phyloP scores from a whole-genome alignment of 441 rosid genomes.

The Pelargonium myrrhifolium region DNA sequence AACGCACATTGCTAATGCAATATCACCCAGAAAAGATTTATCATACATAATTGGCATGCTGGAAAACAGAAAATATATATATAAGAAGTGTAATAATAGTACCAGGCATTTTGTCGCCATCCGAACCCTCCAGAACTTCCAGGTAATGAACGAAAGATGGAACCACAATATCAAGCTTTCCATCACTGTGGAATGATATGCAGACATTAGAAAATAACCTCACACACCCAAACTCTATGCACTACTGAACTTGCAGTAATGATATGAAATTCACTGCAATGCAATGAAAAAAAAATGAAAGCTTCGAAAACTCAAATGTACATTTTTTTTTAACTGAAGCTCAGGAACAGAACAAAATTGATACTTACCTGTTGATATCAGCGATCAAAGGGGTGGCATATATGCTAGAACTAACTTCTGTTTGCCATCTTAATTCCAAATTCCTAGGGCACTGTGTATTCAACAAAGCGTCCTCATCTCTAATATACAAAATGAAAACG shows the following conservation, averaged over 20 bases:
- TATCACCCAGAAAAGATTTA: too few relatives aligned
- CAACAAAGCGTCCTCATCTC: slow-evolving; percentile 88
- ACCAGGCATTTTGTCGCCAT: slow-evolving; percentile 99
- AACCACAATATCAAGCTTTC: slow-evolving; percentile 94
- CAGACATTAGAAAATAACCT: neutral
- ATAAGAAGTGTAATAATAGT: neutral
- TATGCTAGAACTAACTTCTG: slow-evolving; percentile 96
- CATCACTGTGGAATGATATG: slow-evolving; percentile 51
- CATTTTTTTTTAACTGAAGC: neutral
- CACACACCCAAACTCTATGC: neutral
- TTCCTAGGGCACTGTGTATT: slow-evolving; percentile 86
- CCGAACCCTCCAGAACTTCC: slow-evolving; percentile 97
- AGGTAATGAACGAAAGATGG: slow-evolving; percentile 97
- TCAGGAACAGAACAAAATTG: neutral
- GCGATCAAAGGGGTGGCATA: slow-evolving; percentile 94
- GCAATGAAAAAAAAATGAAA: neutral
- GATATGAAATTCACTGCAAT: neutral
- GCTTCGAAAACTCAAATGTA: neutral
- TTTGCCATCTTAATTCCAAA: slow-evolving; percentile 96
- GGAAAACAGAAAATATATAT: neutral
- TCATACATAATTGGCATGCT: slow-evolving; percentile 3
- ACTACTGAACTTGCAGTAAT: neutral
- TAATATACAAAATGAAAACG: slow-evolving; percentile 23
- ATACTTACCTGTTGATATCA: slow-evolving; percentile 73
- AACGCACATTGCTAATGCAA: neutral